Evolutionary conservation across 2,329 filamentous ascomycete genomes (phyloP), one percentile per base, ranked within the genome.

Genomic region (Clarireedia sp.): DNA sequence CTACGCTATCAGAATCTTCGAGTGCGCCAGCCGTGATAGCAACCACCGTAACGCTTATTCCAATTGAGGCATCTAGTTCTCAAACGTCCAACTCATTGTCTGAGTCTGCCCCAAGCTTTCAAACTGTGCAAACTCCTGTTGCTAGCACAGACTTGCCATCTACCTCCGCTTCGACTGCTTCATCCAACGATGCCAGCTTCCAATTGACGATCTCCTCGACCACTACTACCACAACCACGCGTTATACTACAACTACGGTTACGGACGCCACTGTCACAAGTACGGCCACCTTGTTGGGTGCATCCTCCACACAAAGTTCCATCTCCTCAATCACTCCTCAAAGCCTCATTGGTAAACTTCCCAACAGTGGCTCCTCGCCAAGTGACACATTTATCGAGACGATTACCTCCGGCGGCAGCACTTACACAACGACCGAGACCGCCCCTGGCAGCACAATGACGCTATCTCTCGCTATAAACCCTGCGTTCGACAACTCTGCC

Each of bases 361-460:
- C 44, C 10, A 6, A 12, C 1, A 40, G 26, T 47, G 29, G 16
- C 16, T n/a, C 23, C 2, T 7, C 7, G 16, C 16, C 17, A 16
- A n/a, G 19, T 29, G 29, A 16, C 14, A 14, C n/a, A 5, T 41
- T 23, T 2, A 54, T 17, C 10, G 51, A 48, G n/a, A 54, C 23
- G 3, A 38, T 54, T 17, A 54, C 51, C 23, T 48, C 51, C 19
- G 44, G 51, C 19, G 33, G 44, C 26, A 48, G 51, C 19, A 54
- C 33, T 3, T 54, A 44, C 43, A 48, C 44, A 12, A 54, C 44
- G n/a, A 54, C 51, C 5, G 51, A 54, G 17, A 54, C 36, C 12
- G 51, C 29, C 8, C 43, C 51, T 26, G 21, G 29, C 19, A 26
- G 43, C 21, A 54, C 51, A n/a, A 14, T 38, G 14, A 54, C 51